phyloP scores from a whole-genome alignment of 257 asterid species.

The Cordia subcordata region DNA sequence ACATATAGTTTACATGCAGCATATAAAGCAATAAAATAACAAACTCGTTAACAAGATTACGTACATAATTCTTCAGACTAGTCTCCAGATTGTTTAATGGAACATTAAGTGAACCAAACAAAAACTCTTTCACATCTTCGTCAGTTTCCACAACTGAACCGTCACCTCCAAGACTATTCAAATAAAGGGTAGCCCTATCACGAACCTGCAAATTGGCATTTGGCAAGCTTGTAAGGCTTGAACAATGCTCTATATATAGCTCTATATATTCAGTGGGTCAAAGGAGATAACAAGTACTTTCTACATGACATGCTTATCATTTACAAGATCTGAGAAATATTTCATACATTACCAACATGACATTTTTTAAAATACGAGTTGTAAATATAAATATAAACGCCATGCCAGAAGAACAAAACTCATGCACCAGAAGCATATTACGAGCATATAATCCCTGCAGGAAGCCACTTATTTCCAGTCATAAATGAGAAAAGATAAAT shows the following conservation, averaged over 20 bases:
- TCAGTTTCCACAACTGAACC: slow-evolving; percentile 89
- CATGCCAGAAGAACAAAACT: too few relatives aligned
- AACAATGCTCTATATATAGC: too few relatives aligned
- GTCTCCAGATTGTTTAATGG: slow-evolving; percentile 81
- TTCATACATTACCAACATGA: too few relatives aligned
- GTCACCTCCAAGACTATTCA: slow-evolving; percentile 90
- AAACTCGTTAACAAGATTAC: slow-evolving; percentile 19
- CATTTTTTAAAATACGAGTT: too few relatives aligned
- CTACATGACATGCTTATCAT: too few relatives aligned
- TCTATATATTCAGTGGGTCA: too few relatives aligned
- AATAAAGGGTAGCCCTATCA: slow-evolving; percentile 93
- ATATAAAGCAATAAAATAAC: slow-evolving; percentile 9
- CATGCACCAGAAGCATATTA: too few relatives aligned
- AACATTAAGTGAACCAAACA: slow-evolving; percentile 81
- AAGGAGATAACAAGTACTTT: too few relatives aligned
- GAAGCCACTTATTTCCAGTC: background rate
- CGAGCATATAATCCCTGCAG: background rate
- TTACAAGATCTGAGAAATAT: too few relatives aligned
- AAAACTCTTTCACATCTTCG: slow-evolving; percentile 73
- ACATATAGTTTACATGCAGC: slow-evolving; percentile 6
- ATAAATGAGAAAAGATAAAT: background rate
- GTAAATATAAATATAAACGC: too few relatives aligned
- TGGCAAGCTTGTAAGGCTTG: background rate
- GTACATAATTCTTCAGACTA: slow-evolving; percentile 83
- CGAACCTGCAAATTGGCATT: slow-evolving; percentile 58